Conservation (phyloP, 1,284 basidiomycete species). For the Puccinia polysora region DNA sequence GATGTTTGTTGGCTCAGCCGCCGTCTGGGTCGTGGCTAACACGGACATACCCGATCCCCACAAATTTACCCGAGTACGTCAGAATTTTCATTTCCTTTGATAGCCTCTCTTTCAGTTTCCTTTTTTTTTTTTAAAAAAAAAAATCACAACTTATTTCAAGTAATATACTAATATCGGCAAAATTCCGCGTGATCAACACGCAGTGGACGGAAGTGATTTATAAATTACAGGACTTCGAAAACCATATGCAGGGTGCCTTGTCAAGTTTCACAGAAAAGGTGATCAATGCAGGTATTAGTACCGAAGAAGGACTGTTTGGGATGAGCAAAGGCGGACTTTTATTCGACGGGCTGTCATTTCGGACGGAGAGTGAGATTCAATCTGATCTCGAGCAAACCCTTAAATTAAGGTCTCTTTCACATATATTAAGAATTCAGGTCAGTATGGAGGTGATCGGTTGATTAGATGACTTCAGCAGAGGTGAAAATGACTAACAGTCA, state of each 20-base stretch:
- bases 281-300: conserved; percentile 32
- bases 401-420: conserved; percentile 35
- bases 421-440: conserved; percentile 37
- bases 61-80: conserved; percentile 35
- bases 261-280: conserved; percentile 34
- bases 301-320: conserved; percentile 29
- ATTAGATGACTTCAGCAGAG: neutral
- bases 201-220: conserved; percentile 39
- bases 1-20: conserved; percentile 17
- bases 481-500: neutral
- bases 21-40: conserved; percentile 22
- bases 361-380: conserved; percentile 30
- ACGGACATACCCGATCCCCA: conserved; percentile 34
- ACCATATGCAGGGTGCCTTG: conserved; percentile 29
- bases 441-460: neutral
- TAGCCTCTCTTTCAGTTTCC: neutral
- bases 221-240: conserved; percentile 37
- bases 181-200: too few relatives aligned
- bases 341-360: conserved; percentile 5
- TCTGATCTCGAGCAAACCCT: conserved; percentile 20
- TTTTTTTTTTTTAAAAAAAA: neutral
- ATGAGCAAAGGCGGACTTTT: conserved; percentile 31
- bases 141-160: neutral
- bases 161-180: too few relatives aligned
- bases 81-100: neutral